Evolutionary conservation across 768 basidiomycete species (phyloP).

Genomic region (Lactifluus piperatus): DNA sequence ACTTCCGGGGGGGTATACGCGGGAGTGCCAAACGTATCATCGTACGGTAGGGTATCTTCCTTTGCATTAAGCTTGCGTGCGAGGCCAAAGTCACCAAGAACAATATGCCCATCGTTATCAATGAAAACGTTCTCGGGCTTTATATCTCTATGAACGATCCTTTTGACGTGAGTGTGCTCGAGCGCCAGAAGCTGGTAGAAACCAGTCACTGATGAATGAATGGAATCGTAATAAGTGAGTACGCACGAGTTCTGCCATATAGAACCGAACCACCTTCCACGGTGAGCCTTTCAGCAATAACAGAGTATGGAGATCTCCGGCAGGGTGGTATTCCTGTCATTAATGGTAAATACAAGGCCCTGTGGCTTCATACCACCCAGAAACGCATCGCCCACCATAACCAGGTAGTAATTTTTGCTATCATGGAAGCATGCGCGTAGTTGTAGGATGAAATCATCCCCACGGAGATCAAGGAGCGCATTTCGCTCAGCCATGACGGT

Average conservation of each 20-base stretch:
- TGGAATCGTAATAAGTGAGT: background rate
- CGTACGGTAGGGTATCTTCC: background rate
- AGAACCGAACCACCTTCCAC: slow-evolving; percentile 8
- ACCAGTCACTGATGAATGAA: background rate
- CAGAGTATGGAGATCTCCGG: slow-evolving; percentile 13
- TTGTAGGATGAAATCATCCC: slow-evolving; percentile 16
- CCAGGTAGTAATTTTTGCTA: slow-evolving; percentile 9
- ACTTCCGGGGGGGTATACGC: slow-evolving; percentile 15
- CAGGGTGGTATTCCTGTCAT: slow-evolving; percentile 12
- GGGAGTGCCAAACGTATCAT: slow-evolving; percentile 15
- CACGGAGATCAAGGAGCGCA: slow-evolving; percentile 11
- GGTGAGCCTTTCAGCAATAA: slow-evolving; percentile 5
- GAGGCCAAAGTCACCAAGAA: slow-evolving; percentile 15
- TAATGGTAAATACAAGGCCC: background rate
- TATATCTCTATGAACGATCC: slow-evolving; percentile 13
- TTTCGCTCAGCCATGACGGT: slow-evolving; percentile 8
- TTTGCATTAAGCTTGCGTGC: slow-evolving; percentile 3
- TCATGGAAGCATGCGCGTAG: slow-evolving; percentile 15
- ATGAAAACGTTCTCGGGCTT: slow-evolving; percentile 17
- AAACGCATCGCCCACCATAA: background rate
- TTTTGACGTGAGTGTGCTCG: slow-evolving; percentile 8
- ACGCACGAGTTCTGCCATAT: slow-evolving; percentile 16
- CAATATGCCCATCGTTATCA: slow-evolving; percentile 13
- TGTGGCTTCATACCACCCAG: too few relatives aligned
- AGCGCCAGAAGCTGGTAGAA: slow-evolving; percentile 7